Evolutionary conservation across 108 stramenopile species (phyloP).

Genomic region (Parietichytrium sp.): DNA sequence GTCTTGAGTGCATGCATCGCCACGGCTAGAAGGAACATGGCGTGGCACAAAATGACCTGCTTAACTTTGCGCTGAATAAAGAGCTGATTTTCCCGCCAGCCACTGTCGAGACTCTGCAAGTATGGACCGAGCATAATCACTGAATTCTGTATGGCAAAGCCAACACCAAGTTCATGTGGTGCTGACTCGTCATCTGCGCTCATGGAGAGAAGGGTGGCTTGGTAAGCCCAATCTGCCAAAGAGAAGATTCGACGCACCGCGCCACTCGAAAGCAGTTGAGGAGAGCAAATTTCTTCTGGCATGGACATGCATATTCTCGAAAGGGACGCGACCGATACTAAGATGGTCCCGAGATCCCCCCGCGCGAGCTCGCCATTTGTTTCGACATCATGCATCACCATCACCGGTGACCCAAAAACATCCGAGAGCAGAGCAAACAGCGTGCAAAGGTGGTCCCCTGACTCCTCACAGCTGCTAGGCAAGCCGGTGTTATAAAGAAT

Average conservation of each 20-base stretch:
- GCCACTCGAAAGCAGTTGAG: not conserved
- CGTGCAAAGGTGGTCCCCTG: not conserved
- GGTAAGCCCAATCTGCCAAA: not conserved
- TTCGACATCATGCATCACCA: conserved; percentile 1
- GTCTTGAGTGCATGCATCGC: too few relatives aligned
- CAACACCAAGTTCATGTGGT: not conserved
- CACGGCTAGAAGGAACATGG: not conserved
- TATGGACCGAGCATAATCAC: too few relatives aligned
- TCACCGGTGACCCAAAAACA: not conserved
- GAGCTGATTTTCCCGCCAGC: not conserved
- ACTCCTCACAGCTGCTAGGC: too few relatives aligned
- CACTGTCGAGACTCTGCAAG: not conserved
- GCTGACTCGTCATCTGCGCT: not conserved
- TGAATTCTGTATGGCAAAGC: not conserved
- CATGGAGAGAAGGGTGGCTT: not conserved
- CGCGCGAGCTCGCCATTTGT: conserved; percentile 16
- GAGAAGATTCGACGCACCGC: not conserved
- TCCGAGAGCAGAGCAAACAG: not conserved
- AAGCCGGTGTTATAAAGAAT: not conserved
- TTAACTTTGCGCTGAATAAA: not conserved
- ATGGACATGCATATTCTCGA: not conserved
- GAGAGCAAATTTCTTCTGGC: not conserved
- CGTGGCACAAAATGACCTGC: not conserved
- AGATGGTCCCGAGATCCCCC: not conserved
- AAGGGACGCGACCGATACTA: not conserved